Base-by-base conservation (phyloP, 2,329 filamentous ascomycete genomes). In the Hypomyces perniciosus region DNA sequence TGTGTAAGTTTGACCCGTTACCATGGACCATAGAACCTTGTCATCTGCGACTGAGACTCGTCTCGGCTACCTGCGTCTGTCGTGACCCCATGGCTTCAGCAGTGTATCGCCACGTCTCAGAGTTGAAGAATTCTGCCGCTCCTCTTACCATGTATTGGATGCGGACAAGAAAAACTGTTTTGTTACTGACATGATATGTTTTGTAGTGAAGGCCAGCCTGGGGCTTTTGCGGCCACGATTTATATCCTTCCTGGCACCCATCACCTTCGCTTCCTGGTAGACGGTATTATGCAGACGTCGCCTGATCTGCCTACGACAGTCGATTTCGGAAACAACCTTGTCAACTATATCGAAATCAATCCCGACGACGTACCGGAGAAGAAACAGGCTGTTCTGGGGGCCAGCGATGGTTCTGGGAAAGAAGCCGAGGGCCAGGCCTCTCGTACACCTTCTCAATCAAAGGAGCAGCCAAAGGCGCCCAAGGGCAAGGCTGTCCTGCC, bases 271-370 rank as follows among this genome's bases (percentile, higher is more conserved):
- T 99, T 97, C 72, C 80, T 99, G 59, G 90, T 96, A 46, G 92
- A 97, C 70, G 88, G 88, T 52, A 85, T 92, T 63, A 96, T 96
- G 90, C 82, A 86, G 65, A 93, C 90, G 10, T 93, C 90, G 12
- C 84, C 88, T 54, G 83, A 87, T 57, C 77, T 96, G 50, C 92
- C 93, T 10, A 97, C 93, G 0, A 95, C 93, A 2, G 93, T 99
- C 52, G 93, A 99, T 68, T 96, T 95, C 67, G 95, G 90, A 57
- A 97, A 97, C 72, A 95, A 96, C 65, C 77, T 99, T 13, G 92
- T 99, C 70, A 99, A 99, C 71, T 99, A 97, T 67, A 89, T 99
- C 63, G 93, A 99, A 72, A 88, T 97, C 55, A 88, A 80, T 61
- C 83, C 88, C 34, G 85, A 90, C 50, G 86, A 91, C 62, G 70